These are phyloP conservation scores for Patellifolia procumbens DNA, from an alignment of 179 eudicot species.

Conservation along the genomic window DNA sequence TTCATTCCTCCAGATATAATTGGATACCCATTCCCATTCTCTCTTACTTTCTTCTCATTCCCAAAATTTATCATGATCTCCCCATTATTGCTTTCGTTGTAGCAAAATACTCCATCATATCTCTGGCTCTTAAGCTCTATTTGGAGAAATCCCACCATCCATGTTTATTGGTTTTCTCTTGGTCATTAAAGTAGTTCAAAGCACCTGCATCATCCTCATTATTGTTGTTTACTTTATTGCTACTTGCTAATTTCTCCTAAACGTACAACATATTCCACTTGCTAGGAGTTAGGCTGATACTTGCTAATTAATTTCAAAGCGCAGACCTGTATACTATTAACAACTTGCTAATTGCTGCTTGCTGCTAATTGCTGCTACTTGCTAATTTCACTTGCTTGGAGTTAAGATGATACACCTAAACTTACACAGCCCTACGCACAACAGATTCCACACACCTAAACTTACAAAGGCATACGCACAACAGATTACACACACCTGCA, in stretches of 20 bases:
- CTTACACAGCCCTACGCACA: too few relatives aligned
- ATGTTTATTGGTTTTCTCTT: slow-evolving; percentile 35
- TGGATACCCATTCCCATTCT: slow-evolving; percentile 41
- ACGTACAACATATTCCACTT: too few relatives aligned
- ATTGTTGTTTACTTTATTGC: slow-evolving; percentile 27
- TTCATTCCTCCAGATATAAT: slow-evolving; percentile 43
- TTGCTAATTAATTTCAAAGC: too few relatives aligned
- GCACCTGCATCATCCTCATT: slow-evolving; percentile 25
- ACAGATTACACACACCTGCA: too few relatives aligned
- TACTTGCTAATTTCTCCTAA: slow-evolving; percentile 31
- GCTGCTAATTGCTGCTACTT: too few relatives aligned
- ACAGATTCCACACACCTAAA: too few relatives aligned
- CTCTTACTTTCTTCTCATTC: slow-evolving; percentile 35
- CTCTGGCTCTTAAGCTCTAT: slow-evolving; percentile 54
- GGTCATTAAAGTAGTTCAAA: slow-evolving; percentile 26
- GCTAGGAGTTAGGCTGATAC: too few relatives aligned
- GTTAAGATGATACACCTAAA: too few relatives aligned
- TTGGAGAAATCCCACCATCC: slow-evolving; percentile 45
- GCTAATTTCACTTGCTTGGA: too few relatives aligned
- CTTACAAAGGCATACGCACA: too few relatives aligned
- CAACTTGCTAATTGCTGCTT: too few relatives aligned
- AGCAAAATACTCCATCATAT: slow-evolving; percentile 24
- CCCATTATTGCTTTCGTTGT: slow-evolving; percentile 24
- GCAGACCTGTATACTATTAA: too few relatives aligned
- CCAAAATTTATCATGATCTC: slow-evolving; percentile 39